A percentile compares a stretch with the other conserved stretches of the same genome.
phyloP scores from a whole-genome alignment of 108 stramenopile species.

The Skeletonema marinoi region DNA sequence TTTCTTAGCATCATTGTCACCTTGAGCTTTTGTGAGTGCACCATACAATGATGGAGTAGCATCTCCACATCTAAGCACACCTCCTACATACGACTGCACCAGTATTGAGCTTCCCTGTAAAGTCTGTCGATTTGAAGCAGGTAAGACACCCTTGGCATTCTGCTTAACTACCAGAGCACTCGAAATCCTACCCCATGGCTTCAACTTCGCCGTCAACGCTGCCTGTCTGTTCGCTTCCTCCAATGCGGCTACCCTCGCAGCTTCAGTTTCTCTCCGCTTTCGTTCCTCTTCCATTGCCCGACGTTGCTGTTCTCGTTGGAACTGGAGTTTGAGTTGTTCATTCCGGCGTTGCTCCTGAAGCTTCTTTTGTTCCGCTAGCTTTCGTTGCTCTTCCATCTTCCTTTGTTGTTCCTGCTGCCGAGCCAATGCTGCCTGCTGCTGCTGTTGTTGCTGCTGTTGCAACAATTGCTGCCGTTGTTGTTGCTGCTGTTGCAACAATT shows the following conservation, averaged over 20 bases:
- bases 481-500: not conserved
- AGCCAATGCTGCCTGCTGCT: slow-evolving; percentile 4
- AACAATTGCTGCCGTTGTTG: slow-evolving; percentile 17
- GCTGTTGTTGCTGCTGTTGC: slow-evolving; percentile 28
- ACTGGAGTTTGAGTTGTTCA: slow-evolving; percentile 24
- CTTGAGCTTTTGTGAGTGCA: slow-evolving; percentile 4
- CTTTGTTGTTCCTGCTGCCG: slow-evolving; percentile 20
- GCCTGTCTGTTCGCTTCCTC: slow-evolving; percentile 32
- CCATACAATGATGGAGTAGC: slow-evolving; percentile 20
- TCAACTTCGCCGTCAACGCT: slow-evolving; percentile 26
- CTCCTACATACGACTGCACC: slow-evolving; percentile 20
- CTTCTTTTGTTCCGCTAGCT: slow-evolving; percentile 25
- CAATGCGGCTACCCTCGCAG: slow-evolving; percentile 6
- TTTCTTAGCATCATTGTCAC: not conserved
- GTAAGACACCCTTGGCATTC: slow-evolving; percentile 12
- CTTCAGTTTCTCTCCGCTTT: slow-evolving; percentile 31
- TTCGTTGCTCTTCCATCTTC: slow-evolving; percentile 22
- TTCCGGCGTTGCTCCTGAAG: slow-evolving; percentile 37
- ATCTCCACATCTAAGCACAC: slow-evolving; percentile 23
- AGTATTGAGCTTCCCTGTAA: not conserved
- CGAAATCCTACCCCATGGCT: slow-evolving; percentile 43
- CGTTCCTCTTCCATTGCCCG: slow-evolving; percentile 32
- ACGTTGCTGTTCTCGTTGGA: slow-evolving; percentile 25
- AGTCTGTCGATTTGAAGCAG: not conserved
- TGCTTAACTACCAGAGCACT: slow-evolving; percentile 37